phyloP scores from a whole-genome alignment of 2,329 filamentous ascomycete species.

The Bimuria novae-zelandiae region DNA sequence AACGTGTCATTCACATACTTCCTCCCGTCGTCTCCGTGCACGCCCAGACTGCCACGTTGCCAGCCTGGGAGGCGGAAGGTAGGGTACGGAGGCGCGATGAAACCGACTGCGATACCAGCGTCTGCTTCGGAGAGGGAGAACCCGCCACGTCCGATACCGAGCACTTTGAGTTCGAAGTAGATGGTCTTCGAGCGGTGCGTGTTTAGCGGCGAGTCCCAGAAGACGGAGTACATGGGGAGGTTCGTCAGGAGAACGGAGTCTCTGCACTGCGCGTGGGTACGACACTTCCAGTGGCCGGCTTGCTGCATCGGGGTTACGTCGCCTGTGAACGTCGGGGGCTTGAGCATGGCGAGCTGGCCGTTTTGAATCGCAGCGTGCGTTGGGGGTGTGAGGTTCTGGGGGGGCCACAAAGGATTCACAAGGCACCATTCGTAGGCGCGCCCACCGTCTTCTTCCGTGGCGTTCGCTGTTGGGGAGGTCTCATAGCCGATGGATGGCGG shows the following conservation, averaged over 20 bases:
- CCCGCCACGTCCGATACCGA: slow-evolving; percentile 46
- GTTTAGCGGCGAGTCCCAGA: slow-evolving; percentile 62
- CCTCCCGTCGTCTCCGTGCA: slow-evolving; percentile 81
- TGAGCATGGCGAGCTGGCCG: slow-evolving; percentile 54
- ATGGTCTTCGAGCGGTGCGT: slow-evolving; percentile 59
- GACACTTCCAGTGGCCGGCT: slow-evolving; percentile 50
- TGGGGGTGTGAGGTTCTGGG: slow-evolving; percentile 56
- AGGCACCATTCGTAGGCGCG: slow-evolving; percentile 70
- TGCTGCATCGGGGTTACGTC: slow-evolving; percentile 53
- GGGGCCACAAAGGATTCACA: slow-evolving; percentile 61
- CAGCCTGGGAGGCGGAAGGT: slow-evolving; percentile 78
- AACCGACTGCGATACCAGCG: slow-evolving; percentile 69
- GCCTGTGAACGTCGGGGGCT: slow-evolving; percentile 36
- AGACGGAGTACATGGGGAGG: slow-evolving; percentile 69
- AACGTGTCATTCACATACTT: slow-evolving; percentile 75
- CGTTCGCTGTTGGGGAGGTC: slow-evolving; percentile 70
- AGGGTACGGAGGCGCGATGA: slow-evolving; percentile 74
- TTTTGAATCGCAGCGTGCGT: slow-evolving; percentile 55
- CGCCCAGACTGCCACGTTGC: slow-evolving; percentile 74
- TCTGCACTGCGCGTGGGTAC: slow-evolving; percentile 48
- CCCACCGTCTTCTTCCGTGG: slow-evolving; percentile 65
- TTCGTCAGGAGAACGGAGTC: slow-evolving; percentile 71
- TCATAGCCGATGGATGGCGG: slow-evolving; percentile 71
- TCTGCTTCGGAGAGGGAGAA: slow-evolving; percentile 46
- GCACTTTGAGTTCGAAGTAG: slow-evolving; percentile 74